These are phyloP conservation scores for Crinitomyces ghanaensis DNA, from an alignment of 805 yeast genomes.

Conservation along the genomic window DNA sequence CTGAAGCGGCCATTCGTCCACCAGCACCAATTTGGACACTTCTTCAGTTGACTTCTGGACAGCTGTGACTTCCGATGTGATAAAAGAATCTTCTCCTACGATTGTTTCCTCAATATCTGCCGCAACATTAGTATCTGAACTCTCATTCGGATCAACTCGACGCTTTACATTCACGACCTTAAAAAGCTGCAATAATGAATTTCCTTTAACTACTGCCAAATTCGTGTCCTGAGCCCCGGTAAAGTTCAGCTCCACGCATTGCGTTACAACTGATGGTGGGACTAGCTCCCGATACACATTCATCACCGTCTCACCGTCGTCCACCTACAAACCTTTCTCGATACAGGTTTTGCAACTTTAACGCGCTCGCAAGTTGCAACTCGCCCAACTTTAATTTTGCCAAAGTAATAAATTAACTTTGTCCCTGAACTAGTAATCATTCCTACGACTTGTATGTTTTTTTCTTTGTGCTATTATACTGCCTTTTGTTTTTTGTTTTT, in stretches of 20 bases:
- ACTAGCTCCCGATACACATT: constrained; percentile 69
- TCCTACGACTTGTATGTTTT: too few species aligned
- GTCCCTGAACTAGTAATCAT: too few species aligned
- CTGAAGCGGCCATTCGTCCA: constrained; percentile 57
- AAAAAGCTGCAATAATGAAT: constrained; percentile 51
- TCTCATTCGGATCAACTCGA: background rate
- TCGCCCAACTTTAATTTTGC: too few species aligned
- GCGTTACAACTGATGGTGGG: constrained; percentile 64
- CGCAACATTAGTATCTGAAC: background rate
- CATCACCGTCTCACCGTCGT: too few species aligned
- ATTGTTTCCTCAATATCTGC: background rate
- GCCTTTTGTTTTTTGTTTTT: too few species aligned
- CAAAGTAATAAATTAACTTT: too few species aligned
- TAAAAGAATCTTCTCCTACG: constrained; percentile 13
- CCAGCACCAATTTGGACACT: constrained; percentile 29
- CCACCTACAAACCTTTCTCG: too few species aligned
- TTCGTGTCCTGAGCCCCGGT: constrained; percentile 33
- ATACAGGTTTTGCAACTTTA: too few species aligned
- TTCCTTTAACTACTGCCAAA: constrained; percentile 56
- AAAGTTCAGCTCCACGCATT: constrained; percentile 36
- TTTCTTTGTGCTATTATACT: too few species aligned
- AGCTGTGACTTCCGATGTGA: constrained; percentile 16
- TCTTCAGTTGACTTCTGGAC: constrained; percentile 17
- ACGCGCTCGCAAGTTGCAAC: too few species aligned
- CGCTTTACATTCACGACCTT: background rate